Conservation (phyloP, 2,329 filamentous ascomycete genomes). For the Epichloe aotearoae region DNA sequence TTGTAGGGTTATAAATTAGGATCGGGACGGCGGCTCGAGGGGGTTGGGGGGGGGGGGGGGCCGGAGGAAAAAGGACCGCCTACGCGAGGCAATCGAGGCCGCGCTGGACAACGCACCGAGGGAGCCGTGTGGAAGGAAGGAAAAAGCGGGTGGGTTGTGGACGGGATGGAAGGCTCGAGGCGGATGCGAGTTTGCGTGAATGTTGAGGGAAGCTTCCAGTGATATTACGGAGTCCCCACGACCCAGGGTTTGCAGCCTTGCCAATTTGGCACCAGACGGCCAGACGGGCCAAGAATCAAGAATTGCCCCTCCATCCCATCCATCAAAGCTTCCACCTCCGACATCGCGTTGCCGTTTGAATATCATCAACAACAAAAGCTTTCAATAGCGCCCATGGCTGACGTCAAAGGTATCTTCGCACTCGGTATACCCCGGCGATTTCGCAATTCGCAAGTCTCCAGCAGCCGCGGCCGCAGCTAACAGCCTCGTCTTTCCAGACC, state of each 20-base stretch:
- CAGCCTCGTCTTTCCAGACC: constrained; percentile 25
- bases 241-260: no score
- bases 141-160: no score
- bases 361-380: background rate
- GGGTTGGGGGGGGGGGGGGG: background rate
- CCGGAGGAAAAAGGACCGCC: background rate
- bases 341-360: background rate
- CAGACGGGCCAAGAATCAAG: no score
- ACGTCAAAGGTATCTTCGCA: constrained; percentile 1
- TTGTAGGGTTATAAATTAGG: background rate
- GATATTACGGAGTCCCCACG: no score
- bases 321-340: background rate
- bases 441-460: no score
- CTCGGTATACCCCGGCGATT: background rate
- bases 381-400: background rate
- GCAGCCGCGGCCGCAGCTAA: background rate
- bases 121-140: no score
- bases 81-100: background rate
- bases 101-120: background rate
- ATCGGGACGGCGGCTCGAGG: no score
- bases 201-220: background rate
- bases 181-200: background rate
- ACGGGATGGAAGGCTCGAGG: background rate
- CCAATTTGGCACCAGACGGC: no score
- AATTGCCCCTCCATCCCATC: no score